These are phyloP conservation scores for Lasiodiplodia hormozganensis DNA, from an alignment of 2,329 filamentous ascomycete species.

Conservation along the genomic window DNA sequence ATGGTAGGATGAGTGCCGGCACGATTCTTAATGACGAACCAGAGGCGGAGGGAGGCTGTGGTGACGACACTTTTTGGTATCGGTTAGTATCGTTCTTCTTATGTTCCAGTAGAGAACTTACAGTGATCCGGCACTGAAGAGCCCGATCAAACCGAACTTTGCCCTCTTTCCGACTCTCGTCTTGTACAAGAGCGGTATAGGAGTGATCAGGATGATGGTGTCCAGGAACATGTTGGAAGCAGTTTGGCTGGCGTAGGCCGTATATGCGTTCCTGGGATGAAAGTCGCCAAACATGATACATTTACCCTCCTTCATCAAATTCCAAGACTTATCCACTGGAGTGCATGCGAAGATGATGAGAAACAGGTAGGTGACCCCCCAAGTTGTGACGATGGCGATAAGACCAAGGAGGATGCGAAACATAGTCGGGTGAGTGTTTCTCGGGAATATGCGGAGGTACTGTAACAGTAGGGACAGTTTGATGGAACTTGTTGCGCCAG, in stretches of 20 bases:
- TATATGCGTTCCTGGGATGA: slow-evolving; percentile 38
- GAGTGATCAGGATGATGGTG: slow-evolving; percentile 40
- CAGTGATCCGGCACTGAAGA: slow-evolving; percentile 31
- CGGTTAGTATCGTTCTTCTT: neutral
- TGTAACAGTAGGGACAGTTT: slow-evolving; percentile 48
- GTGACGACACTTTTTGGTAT: slow-evolving; percentile 12
- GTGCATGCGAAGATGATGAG: slow-evolving; percentile 43
- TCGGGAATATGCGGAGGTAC: slow-evolving; percentile 43
- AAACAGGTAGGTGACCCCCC: slow-evolving; percentile 42
- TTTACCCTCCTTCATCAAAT: slow-evolving; percentile 34
- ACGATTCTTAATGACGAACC: slow-evolving; percentile 22
- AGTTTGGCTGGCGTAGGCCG: slow-evolving; percentile 40
- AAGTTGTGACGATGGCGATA: slow-evolving; percentile 36
- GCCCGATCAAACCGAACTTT: slow-evolving; percentile 38
- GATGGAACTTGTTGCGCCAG: slow-evolving; percentile 42
- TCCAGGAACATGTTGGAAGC: slow-evolving; percentile 45
- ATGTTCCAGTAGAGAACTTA: neutral
- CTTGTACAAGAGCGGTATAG: slow-evolving; percentile 42
- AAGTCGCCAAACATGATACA: slow-evolving; percentile 48
- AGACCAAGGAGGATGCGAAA: slow-evolving; percentile 34
- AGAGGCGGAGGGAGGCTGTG: slow-evolving; percentile 24
- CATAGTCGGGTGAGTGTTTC: slow-evolving; percentile 33
- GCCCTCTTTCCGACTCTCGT: slow-evolving; percentile 41
- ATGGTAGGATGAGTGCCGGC: slow-evolving; percentile 26
- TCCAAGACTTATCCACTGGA: slow-evolving; percentile 44